These are phyloP conservation scores for Globisporangium viniferum DNA, from an alignment of 352 stramenopile genomes.

Conservation along the genomic window DNA sequence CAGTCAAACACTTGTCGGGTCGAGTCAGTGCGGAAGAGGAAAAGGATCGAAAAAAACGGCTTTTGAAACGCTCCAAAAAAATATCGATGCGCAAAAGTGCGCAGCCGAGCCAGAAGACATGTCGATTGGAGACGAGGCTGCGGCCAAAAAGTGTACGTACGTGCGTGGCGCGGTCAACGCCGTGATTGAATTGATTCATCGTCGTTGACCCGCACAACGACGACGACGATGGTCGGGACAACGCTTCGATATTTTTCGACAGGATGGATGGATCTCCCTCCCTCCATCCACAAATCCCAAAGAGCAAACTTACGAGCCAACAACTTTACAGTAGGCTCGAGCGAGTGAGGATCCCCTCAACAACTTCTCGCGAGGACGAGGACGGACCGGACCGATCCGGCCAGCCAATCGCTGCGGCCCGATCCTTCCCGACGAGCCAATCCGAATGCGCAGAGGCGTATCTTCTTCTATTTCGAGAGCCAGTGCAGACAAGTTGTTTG, in stretches of 20 bases:
- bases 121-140: conserved; percentile 1
- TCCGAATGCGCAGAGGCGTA: conserved; percentile 8
- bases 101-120: neutral
- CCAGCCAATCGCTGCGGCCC: neutral
- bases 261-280: neutral
- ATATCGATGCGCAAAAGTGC: neutral
- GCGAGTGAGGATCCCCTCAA: neutral
- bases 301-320: neutral
- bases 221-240: neutral
- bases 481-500: neutral
- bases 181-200: neutral
- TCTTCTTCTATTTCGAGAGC: conserved; percentile 15
- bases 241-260: conserved; percentile 15
- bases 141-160: neutral
- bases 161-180: neutral
- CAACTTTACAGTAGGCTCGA: neutral
- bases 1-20: neutral
- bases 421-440: neutral
- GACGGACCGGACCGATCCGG: neutral
- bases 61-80: conserved; percentile 14
- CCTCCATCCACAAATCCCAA: conserved; percentile 4
- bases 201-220: neutral
- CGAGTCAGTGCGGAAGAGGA: neutral
- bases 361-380: neutral
- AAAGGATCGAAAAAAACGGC: conserved; percentile 5